Evolutionary conservation across 2,329 filamentous ascomycete genomes (phyloP).

Genomic region (Rhytidhysteron rufulum): DNA sequence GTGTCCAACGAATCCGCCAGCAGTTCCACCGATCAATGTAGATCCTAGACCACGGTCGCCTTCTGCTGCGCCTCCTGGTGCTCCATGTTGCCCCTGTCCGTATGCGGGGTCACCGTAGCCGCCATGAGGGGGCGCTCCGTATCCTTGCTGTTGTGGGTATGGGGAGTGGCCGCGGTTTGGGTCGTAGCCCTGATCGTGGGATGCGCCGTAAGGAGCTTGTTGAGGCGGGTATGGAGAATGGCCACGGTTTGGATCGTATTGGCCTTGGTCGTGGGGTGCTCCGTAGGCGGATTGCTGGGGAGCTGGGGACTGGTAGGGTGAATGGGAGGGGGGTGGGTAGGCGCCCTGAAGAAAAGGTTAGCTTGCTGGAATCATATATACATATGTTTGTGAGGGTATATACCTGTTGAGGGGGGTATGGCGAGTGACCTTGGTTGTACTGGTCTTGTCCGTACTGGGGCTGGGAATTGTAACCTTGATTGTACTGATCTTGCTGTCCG

Average conservation of each 20-base stretch:
- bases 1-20: slow-evolving; percentile 53
- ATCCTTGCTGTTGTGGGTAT: slow-evolving; percentile 24
- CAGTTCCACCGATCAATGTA: slow-evolving; percentile 51
- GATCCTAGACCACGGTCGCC: slow-evolving; percentile 58
- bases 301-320: slow-evolving; percentile 22
- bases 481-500: slow-evolving; percentile 1
- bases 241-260: slow-evolving; percentile 33
- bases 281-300: slow-evolving; percentile 27
- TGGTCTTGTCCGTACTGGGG: slow-evolving; percentile 2
- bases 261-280: slow-evolving; percentile 25
- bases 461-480: neutral
- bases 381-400: neutral
- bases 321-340: slow-evolving; percentile 25
- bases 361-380: neutral
- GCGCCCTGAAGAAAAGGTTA: slow-evolving; percentile 14
- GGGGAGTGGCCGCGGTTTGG: slow-evolving; percentile 33
- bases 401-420: slow-evolving; percentile 3
- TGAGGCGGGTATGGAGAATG: slow-evolving; percentile 24
- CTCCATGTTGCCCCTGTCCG: slow-evolving; percentile 38
- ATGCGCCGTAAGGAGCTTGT: slow-evolving; percentile 25
- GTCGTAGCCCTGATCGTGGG: slow-evolving; percentile 30
- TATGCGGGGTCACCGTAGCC: slow-evolving; percentile 26
- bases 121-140: neutral
- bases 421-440: neutral
- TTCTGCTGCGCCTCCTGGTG: slow-evolving; percentile 23